Evolutionary conservation across 352 stramenopile species (phyloP), one percentile per base, ranked within the genome.

Genomic region (Globisporangium nunn): DNA sequence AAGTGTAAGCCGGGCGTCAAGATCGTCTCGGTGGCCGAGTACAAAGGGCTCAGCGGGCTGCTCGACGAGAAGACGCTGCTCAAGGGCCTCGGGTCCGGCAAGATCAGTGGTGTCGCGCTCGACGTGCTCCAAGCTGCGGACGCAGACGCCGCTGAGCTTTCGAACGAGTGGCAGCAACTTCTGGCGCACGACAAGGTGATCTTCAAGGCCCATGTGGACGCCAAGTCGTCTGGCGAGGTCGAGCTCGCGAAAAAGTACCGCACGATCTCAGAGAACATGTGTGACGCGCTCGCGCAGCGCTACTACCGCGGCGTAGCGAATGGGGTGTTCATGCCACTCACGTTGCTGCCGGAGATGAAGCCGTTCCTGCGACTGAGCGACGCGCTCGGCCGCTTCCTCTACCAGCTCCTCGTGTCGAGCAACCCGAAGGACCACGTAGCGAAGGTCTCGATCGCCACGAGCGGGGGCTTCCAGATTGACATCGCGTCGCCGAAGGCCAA

Each of bases 1-100:
- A 74, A 87, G 41, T 98, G 96, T 79, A 97, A 97, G 65, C 63
- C 72, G 1, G 91, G 91, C 12, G 93, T 97, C 10, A 88, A 90
- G 37, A 76, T 98, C 56, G 67, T 98, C 31, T 87, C 78, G 0
- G 83, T 91, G 10, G 73, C 78, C 10, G 81, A 91, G 61, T 85
- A 87, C 68, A 78, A 75, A n/a, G 77, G 74, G 0, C 72, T 72
- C 14, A 56, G 75, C 39, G 91, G 87, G 1, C 78, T 96, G 23
- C 72, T 98, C 59, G 87, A 87, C 56, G 77, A 86, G 47, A 78
- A 76, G 23, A 80, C 81, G 81, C 61, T 93, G 77, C 61, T 88
- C 72, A 43, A 68, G 29, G 80, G 81, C 28, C 65, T 93, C 50
- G 59, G 84, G 60, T 78, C 72, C 2, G 88, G 87, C 11, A 69